Evolutionary conservation across 2,329 filamentous ascomycete genomes (phyloP), one percentile per base, ranked within the genome.

Genomic region (Sclerotinia trifoliorum): DNA sequence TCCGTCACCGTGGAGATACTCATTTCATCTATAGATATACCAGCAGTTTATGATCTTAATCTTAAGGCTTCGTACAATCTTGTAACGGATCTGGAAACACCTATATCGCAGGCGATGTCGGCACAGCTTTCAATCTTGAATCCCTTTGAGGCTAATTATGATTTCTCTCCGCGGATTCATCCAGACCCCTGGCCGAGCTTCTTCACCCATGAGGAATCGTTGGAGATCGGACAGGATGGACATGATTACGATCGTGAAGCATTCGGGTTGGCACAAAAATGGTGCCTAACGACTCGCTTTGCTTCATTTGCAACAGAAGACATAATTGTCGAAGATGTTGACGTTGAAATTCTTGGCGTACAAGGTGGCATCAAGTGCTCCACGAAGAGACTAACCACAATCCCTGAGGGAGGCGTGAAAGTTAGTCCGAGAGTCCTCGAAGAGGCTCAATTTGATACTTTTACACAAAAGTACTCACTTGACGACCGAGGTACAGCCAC

Each of bases 71-170:
- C 87, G 8, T 99, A 99, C 77, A 88, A 91, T 74, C 83, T 98
- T 1, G 82, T 88, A 3, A 91, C 91, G 7, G 94, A 98, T 76
- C 82, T 88, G 0, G 90, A 91, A 63, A 97, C 93, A 1, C 89
- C 90, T 1, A 90, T 98, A 51, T 87, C 89, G 49, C 94, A 96
- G 78, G 86, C 85, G 2, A 80, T 90, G 29, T 83, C 87, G 1
- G 84, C 91, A 51, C 88, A 90, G 65, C 78, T 98, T 6, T 85
- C 88, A 49, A 85, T 97, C 67, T 87, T 92, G 66, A 89, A 88
- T 62, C 93, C 94, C 0, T 98, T 99, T 74, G 93, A 97, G 79
- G 92, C 93, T 21, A 95, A 91, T 75, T 97, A 96, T 78, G 92
- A 96, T 71, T 87, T 98, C 70, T 84, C 89, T 17, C 93, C 95